Base-by-base conservation (phyloP, 1,284 basidiomycete species). In the Trametes polyzona region DNA sequence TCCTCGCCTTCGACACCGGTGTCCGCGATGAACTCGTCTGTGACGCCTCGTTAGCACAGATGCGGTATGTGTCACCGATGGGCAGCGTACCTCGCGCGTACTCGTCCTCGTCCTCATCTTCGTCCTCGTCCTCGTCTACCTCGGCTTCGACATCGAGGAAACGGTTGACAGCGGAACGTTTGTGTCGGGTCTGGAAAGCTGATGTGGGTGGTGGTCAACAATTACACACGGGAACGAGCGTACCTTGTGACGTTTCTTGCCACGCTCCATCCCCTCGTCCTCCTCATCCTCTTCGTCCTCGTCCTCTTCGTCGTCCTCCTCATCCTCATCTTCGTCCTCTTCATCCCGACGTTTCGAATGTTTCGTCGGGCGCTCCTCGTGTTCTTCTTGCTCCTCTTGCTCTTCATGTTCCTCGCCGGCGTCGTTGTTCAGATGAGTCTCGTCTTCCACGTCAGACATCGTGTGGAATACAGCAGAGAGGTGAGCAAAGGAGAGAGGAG, bases 101-200 rank as follows among this genome's bases (percentile, higher is more conserved):
- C 59, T 94, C 93, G 32, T 92, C 92, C 21, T 96, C 95, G 8
- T 96, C 95, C 29, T 95, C 94, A 4, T 96, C 94, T 47, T 97
- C 96, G 52, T 98, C 96, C 24, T 96, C 95, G 52, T 98, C 96
- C 48, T 94, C 92, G 65, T 92, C 92, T 27, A 95, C 93, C 69
- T 95, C 94, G 59, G 95, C 96, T 76, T 97, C 93, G 59, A 96
- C 84, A 86, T 98, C 96, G 67, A 98, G 80, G 87, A 95, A 98
- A 64, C 90, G 88, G 70, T 87, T 92, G 30, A 86, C 82, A 17
- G 78, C 77, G 59, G 78, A 76, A 46, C 82, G 80, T 70, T 83
- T 87, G 68, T 88, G 87, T 57, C 85, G 85, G 62, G 82, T 82
- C 83, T 87, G 21, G 7, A 27, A 19, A 11, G 12, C 29, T 12